Base-by-base conservation (phyloP, 2,329 filamentous ascomycete species). In the Aspergillus sergii region DNA sequence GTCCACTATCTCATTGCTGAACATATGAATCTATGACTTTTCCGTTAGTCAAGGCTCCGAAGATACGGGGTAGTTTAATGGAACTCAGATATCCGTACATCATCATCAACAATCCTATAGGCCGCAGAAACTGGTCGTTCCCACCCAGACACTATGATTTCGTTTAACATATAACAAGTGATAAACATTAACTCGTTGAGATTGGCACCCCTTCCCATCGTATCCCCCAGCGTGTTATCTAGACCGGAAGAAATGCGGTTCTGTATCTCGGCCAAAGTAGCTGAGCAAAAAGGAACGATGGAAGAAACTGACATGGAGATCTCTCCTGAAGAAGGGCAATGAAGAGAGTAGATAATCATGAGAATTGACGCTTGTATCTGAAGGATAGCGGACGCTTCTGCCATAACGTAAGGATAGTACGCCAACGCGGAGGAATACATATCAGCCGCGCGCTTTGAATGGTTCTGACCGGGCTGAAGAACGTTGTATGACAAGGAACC, bases 91-190 rank as follows among this genome's bases (percentile, higher is more conserved):
- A 12, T 14, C 23, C 51, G 19, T 59, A 73, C 71, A 61, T 73
- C 71, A 57, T 73, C 70, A 16, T 73, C 71, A 16, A 73, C 62
- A 11, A 65, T 67, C 12, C 46, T 64, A 28, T 73, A 72, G 12
- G 69, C 69, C 36, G 63, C 62, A 7, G 71, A 73, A n/a, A 71
- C 70, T 2, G 71, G 71, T 23, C 71, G 59, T 30, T 73, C 70
- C 71, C 71, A 73, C 11, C 71, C 71, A 21, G 69, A 73, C 10
- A 70, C 65, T 53, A 72, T 67, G 19, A 73, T 64, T 36, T 73
- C 71, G 43, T 73, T 73, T 23, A 73, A 61, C 71, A 73, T 73
- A 46, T 69, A 73, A 57, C 71, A 72, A 26, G 71, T 69, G 26
- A 73, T 73, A 8, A 73, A 73, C 63, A 73, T 68, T 14, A 68